These are phyloP conservation scores for Millerozyma acaciae DNA, from an alignment of 805 yeast species.

Conservation along the genomic window DNA sequence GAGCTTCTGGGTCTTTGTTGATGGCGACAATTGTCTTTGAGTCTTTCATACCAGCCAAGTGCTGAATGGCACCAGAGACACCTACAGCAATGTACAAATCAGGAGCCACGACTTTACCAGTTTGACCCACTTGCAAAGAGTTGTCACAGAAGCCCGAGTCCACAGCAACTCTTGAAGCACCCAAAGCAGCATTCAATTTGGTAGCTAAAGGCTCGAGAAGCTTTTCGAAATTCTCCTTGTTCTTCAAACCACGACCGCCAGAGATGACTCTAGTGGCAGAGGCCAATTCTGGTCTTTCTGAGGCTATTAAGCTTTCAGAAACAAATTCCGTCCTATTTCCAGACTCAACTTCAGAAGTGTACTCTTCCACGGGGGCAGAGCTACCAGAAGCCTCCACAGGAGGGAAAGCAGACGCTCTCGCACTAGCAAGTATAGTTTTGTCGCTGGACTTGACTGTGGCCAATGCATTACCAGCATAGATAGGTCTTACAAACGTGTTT, in stretches of 20 bases:
- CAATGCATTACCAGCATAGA: constrained; percentile 92
- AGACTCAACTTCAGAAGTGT: constrained; percentile 34
- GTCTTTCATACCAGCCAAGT: constrained; percentile 97
- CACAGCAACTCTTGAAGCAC: constrained; percentile 98
- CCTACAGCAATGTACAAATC: constrained; percentile 92
- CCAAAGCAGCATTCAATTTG: constrained; percentile 84
- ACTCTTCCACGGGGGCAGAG: constrained; percentile 47
- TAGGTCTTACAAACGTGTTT: constrained; percentile 83
- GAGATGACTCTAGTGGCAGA: constrained; percentile 79
- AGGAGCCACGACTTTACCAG: constrained; percentile 97
- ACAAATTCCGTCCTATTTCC: constrained; percentile 57
- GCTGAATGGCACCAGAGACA: constrained; percentile 96
- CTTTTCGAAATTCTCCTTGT: constrained; percentile 79
- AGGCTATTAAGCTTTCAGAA: constrained; percentile 66
- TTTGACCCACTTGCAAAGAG: constrained; percentile 95
- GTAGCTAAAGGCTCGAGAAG: constrained; percentile 80
- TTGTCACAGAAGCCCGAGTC: constrained; percentile 95
- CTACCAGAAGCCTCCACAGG: constrained; percentile 28
- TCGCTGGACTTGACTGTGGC: constrained; percentile 76
- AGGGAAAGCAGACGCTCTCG: constrained; percentile 78
- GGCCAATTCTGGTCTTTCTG: constrained; percentile 88
- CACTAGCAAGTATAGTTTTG: constrained; percentile 62
- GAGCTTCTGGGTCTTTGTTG: constrained; percentile 91
- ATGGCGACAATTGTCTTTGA: constrained; percentile 90
- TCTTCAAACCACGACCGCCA: constrained; percentile 93